Conservation (phyloP, 352 stramenopile species). For the Blastocystis sp. region DNA sequence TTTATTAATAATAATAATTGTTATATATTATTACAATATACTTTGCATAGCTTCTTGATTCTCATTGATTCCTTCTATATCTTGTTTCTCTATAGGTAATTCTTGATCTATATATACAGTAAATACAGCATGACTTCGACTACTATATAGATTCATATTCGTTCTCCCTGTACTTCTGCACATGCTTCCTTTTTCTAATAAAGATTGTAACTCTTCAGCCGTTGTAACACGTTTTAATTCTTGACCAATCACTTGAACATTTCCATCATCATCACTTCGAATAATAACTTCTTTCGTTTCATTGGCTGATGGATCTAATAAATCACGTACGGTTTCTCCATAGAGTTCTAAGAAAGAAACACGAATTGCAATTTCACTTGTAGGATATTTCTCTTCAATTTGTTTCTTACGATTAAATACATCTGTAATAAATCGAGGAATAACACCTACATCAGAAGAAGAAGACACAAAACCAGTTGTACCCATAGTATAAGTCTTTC, state of each 20-base stretch:
- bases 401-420: slow-evolving; percentile 42
- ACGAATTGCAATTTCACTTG: slow-evolving; percentile 60
- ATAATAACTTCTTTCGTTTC: slow-evolving; percentile 66
- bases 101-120: slow-evolving; percentile 59
- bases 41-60: too few relatives aligned
- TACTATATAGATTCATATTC: slow-evolving; percentile 67
- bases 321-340: slow-evolving; percentile 82
- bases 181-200: slow-evolving; percentile 56
- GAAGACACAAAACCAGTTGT: slow-evolving; percentile 47
- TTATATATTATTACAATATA: too few relatives aligned
- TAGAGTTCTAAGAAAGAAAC: slow-evolving; percentile 93
- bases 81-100: neutral
- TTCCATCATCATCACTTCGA: slow-evolving; percentile 52
- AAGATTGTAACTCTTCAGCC: slow-evolving; percentile 56
- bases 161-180: slow-evolving; percentile 61
- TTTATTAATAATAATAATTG: too few relatives aligned
- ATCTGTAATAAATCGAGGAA: slow-evolving; percentile 57
- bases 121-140: slow-evolving; percentile 68
- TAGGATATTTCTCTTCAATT: slow-evolving; percentile 41
- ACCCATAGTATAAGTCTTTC: slow-evolving; percentile 83
- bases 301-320: slow-evolving; percentile 63
- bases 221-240: slow-evolving; percentile 56
- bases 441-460: slow-evolving; percentile 55
- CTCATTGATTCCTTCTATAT: too few relatives aligned
- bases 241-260: slow-evolving; percentile 60